Percentiles rank a stretch among this genome's conserved stretches.
phyloP scores from a whole-genome alignment of 2,329 filamentous ascomycete species.

The Ascochyta clinopodiicola region DNA sequence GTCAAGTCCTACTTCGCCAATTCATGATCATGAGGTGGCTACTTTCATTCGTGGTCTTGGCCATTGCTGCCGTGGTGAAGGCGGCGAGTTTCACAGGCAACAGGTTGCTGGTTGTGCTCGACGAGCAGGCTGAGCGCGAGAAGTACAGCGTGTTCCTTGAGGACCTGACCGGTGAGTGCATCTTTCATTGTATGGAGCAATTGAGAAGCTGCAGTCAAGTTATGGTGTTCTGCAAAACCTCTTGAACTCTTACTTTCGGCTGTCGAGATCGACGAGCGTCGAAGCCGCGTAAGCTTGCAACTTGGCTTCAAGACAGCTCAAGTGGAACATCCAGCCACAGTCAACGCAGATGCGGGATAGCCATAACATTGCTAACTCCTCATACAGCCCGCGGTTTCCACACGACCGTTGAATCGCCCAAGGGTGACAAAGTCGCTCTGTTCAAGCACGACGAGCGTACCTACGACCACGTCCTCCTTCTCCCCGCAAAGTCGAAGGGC shows the following conservation, averaged over 20 bases:
- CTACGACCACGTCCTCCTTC: conserved; percentile 89
- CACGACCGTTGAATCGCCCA: conserved; percentile 74
- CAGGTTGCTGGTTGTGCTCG: conserved; percentile 83
- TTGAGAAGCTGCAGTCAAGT: not conserved
- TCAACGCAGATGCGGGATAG: not conserved
- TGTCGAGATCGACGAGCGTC: not conserved
- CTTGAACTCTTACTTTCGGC: not conserved
- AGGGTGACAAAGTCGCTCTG: conserved; percentile 66
- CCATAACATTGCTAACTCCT: conserved; percentile 14
- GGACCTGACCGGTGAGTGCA: conserved; percentile 69
- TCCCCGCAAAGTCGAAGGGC: conserved; percentile 90
- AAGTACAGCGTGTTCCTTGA: conserved; percentile 82
- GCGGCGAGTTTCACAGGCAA: conserved; percentile 81
- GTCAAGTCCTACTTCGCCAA: conserved; percentile 29
- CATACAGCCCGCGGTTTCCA: conserved; percentile 78
- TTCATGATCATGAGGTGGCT: conserved; percentile 73
- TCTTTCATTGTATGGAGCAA: not conserved
- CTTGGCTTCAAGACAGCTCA: conserved; percentile 12
- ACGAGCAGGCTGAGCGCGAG: conserved; percentile 80
- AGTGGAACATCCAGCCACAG: not conserved
- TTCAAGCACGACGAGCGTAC: conserved; percentile 86
- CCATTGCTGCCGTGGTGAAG: conserved; percentile 70
- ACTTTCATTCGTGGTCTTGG: conserved; percentile 72
- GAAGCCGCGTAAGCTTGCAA: conserved; percentile 21
- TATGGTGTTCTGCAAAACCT: not conserved